phyloP scores from a whole-genome alignment of 1,139 yeast species.

The Zygosaccharomyces pseudobailii region DNA sequence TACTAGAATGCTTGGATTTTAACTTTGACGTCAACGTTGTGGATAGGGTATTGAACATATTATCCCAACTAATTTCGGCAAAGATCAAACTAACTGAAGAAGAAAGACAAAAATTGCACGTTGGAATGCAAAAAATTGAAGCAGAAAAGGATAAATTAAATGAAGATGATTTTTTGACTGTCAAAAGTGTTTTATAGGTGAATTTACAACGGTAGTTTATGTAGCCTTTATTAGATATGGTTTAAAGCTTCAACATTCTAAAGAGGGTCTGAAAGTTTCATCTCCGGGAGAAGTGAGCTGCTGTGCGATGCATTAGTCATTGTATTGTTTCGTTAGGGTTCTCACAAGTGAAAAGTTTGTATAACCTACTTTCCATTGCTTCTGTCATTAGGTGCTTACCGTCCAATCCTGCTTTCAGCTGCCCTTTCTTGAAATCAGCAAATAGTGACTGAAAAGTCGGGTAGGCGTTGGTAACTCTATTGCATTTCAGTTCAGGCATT shows the following conservation, averaged over 20 bases:
- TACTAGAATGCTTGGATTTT: slow-evolving; percentile 38
- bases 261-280: slow-evolving; percentile 29
- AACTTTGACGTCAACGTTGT: slow-evolving; percentile 49
- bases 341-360: slow-evolving; percentile 44
- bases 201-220: neutral
- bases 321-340: slow-evolving; percentile 44
- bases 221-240: neutral
- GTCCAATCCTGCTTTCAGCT: slow-evolving; percentile 29
- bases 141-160: slow-evolving; percentile 44
- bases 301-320: neutral
- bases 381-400: slow-evolving; percentile 41
- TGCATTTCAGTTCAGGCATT: slow-evolving; percentile 44
- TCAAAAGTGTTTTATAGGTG: slow-evolving; percentile 42
- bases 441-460: slow-evolving; percentile 40
- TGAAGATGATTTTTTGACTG: slow-evolving; percentile 47
- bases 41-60: slow-evolving; percentile 56
- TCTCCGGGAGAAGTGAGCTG: no score
- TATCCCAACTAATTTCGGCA: slow-evolving; percentile 45
- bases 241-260: neutral
- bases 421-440: slow-evolving; percentile 31
- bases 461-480: slow-evolving; percentile 35
- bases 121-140: slow-evolving; percentile 43
- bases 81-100: slow-evolving; percentile 45
- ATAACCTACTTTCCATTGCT: slow-evolving; percentile 43
- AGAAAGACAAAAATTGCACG: slow-evolving; percentile 43